phyloP scores from a whole-genome alignment of 768 basidiomycete genomes.

The Amyloporia xantha region DNA sequence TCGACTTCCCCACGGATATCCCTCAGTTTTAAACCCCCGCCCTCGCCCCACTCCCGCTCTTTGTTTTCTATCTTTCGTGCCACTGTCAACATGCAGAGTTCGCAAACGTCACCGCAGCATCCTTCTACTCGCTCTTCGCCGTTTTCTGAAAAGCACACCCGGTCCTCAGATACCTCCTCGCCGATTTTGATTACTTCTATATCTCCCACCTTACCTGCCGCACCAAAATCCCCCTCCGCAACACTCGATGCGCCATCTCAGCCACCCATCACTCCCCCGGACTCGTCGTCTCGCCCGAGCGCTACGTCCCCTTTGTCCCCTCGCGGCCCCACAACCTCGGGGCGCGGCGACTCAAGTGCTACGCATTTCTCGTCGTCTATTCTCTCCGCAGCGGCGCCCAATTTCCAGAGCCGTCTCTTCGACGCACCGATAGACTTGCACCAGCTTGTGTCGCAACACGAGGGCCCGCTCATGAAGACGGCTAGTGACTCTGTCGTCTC shows the following conservation, averaged over 20 bases:
- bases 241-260: not conserved
- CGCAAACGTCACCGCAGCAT: not conserved
- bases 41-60: not conserved
- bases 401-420: conserved; percentile 13
- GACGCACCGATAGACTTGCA: conserved; percentile 17
- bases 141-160: too few relatives aligned
- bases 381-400: conserved; percentile 11
- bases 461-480: too few relatives aligned
- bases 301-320: not conserved
- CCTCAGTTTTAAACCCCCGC: too few relatives aligned
- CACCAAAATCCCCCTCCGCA: not conserved
- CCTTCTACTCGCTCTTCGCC: not conserved
- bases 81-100: not conserved
- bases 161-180: too few relatives aligned
- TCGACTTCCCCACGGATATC: not conserved
- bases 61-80: not conserved
- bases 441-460: conserved; percentile 6
- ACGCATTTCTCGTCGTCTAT: conserved; percentile 6
- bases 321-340: not conserved
- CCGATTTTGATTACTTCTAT: too few relatives aligned
- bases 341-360: too few relatives aligned
- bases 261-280: not conserved
- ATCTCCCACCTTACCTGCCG: not conserved
- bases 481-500: not conserved
- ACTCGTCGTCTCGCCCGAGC: not conserved